phyloP scores from a whole-genome alignment of 768 basidiomycete genomes.

The Tylopilus vinaceipallidus region DNA sequence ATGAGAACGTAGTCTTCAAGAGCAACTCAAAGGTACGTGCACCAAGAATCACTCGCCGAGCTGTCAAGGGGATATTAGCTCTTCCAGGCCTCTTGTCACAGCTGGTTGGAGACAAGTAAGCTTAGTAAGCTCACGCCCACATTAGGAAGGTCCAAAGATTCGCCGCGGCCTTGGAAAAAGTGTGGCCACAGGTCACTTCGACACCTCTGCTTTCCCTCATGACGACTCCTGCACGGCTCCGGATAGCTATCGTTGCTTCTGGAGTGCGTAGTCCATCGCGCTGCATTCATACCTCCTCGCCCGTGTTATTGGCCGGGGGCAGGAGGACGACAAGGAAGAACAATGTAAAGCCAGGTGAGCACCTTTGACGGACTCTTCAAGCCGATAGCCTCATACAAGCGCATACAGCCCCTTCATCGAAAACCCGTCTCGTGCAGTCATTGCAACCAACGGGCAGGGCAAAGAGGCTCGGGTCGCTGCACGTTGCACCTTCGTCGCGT shows the following conservation, averaged over 20 bases:
- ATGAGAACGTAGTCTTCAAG: too few relatives aligned
- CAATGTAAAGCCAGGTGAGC: constrained; percentile 15
- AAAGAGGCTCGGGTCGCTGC: constrained; percentile 26
- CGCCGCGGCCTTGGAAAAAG: constrained; percentile 15
- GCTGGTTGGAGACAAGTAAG: too few relatives aligned
- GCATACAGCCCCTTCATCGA: constrained; percentile 21
- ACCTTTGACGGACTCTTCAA: not conserved
- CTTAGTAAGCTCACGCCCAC: too few relatives aligned
- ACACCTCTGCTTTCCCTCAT: too few relatives aligned
- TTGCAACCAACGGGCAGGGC: constrained; percentile 27
- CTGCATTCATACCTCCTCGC: constrained; percentile 12
- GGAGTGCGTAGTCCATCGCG: not conserved
- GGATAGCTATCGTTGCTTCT: constrained; percentile 1
- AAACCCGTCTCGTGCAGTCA: constrained; percentile 27
- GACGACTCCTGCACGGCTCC: constrained; percentile 2
- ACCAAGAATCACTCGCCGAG: too few relatives aligned
- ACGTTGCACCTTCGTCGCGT: constrained; percentile 21
- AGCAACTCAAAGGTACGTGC: too few relatives aligned
- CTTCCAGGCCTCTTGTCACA: too few relatives aligned
- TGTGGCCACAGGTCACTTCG: too few relatives aligned
- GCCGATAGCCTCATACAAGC: not conserved
- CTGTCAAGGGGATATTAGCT: too few relatives aligned
- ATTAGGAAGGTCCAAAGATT: constrained; percentile 7
- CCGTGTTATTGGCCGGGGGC: constrained; percentile 6
- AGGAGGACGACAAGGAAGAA: constrained; percentile 15